A percentile compares a stretch with the other conserved stretches of the same genome.
Evolutionary conservation across 179 eudicot species (phyloP).

Genomic region (Gypsophila paniculata): DNA sequence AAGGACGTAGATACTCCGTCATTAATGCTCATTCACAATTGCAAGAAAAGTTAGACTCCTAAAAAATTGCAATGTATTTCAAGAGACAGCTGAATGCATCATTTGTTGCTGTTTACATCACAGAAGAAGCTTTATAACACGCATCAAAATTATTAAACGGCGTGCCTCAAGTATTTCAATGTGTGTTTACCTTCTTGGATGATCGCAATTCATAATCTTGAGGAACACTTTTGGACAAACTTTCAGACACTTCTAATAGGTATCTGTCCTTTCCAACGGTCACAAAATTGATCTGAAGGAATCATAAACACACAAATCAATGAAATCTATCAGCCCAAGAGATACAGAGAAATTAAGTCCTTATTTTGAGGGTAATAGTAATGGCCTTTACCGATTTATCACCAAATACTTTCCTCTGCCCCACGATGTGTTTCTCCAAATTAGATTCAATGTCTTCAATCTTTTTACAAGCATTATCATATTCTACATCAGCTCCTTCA

Average conservation of each 20-base stretch:
- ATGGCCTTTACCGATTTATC: constrained; percentile 52
- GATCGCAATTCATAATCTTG: constrained; percentile 73
- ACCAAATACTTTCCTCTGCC: constrained; percentile 65
- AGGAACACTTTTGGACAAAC: constrained; percentile 49
- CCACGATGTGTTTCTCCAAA: constrained; percentile 65
- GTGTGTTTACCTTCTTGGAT: constrained; percentile 72
- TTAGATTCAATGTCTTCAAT: constrained; percentile 54
- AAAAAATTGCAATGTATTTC: not conserved
- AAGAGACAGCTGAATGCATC: not conserved
- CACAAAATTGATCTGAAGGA: constrained; percentile 65
- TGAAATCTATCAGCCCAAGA: constrained; percentile 9
- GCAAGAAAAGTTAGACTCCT: not conserved
- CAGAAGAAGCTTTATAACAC: constrained; percentile 5
- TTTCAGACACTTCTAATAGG: constrained; percentile 87
- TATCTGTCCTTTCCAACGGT: constrained; percentile 82
- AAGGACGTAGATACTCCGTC: not conserved
- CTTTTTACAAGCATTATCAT: constrained; percentile 63
- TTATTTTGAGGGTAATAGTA: not conserved
- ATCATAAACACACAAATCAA: constrained; percentile 15
- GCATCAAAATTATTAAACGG: not conserved
- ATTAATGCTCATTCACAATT: not conserved
- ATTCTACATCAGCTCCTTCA: constrained; percentile 74
- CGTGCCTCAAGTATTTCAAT: not conserved
- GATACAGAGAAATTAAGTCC: constrained; percentile 19
- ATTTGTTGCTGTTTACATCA: constrained; percentile 13